Evolutionary conservation across 1,284 basidiomycete species (phyloP).

Genomic region (Leucoagaricus sp.): DNA sequence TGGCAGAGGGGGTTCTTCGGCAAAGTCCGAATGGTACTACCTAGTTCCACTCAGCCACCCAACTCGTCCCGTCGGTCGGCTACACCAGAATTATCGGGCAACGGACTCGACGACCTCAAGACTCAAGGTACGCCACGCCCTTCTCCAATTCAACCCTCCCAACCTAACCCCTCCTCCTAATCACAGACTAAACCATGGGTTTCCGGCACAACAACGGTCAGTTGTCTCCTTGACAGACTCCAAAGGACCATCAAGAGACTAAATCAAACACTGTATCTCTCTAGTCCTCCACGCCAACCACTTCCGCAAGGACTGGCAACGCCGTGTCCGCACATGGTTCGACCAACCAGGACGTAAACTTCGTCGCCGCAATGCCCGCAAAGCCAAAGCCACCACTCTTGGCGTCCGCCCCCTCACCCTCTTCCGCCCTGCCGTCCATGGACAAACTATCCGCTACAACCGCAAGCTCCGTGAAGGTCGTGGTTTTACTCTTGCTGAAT

Average conservation of each 20-base stretch:
- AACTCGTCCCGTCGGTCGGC: slow-evolving; percentile 21
- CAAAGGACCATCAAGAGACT: slow-evolving; percentile 10
- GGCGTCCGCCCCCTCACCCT: slow-evolving; percentile 92
- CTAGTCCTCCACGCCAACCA: slow-evolving; percentile 90
- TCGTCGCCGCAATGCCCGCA: slow-evolving; percentile 91
- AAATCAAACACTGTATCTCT: slow-evolving; percentile 10
- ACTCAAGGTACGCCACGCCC: slow-evolving; percentile 39
- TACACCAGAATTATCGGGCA: slow-evolving; percentile 30
- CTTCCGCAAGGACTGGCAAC: slow-evolving; percentile 99
- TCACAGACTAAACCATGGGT: slow-evolving; percentile 61
- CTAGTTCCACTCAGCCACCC: slow-evolving; percentile 40
- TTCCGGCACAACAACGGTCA: slow-evolving; percentile 81
- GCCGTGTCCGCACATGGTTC: slow-evolving; percentile 96
- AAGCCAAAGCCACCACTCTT: slow-evolving; percentile 88
- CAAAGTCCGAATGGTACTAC: slow-evolving; percentile 33
- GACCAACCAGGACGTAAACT: slow-evolving; percentile 99
- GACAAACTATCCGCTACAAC: slow-evolving; percentile 98
- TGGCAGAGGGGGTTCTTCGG: slow-evolving; percentile 38
- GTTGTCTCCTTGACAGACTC: slow-evolving; percentile 24
- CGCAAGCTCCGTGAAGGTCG: slow-evolving; percentile 96
- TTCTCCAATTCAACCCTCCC: slow-evolving; percentile 14
- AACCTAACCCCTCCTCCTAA: slow-evolving; percentile 14
- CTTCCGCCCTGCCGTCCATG: slow-evolving; percentile 97
- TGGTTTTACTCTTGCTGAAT: slow-evolving; percentile 94
- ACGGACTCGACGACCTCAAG: slow-evolving; percentile 44